phyloP scores from a whole-genome alignment of 2,329 filamentous ascomycete genomes.

The Biscogniauxia sp. region DNA sequence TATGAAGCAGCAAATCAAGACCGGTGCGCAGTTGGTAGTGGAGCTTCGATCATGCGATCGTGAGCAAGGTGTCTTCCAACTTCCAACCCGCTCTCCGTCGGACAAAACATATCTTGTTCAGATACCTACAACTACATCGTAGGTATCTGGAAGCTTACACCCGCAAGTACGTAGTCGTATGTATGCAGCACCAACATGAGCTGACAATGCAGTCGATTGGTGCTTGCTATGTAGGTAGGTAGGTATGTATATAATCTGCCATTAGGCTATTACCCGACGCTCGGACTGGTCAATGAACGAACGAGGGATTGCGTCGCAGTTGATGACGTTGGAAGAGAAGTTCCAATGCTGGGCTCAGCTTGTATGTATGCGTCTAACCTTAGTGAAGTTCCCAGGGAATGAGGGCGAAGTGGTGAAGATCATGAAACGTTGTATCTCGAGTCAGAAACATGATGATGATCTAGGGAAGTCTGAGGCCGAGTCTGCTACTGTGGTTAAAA shows the following conservation, averaged over 20 bases:
- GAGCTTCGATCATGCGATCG: not conserved
- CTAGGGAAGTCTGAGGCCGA: too few species aligned
- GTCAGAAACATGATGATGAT: not conserved
- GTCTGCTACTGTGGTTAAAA: not conserved
- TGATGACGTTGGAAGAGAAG: not conserved
- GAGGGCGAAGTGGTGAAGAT: slow-evolving; percentile 6
- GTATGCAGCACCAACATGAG: not conserved
- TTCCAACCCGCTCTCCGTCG: not conserved
- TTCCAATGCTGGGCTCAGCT: not conserved
- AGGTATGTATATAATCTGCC: not conserved
- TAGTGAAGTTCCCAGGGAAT: slow-evolving; percentile 4
- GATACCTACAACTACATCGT: not conserved
- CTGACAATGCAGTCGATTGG: not conserved
- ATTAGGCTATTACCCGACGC: not conserved
- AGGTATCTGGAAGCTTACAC: too few species aligned
- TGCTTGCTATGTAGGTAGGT: not conserved
- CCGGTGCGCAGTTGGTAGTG: not conserved
- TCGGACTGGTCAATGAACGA: not conserved
- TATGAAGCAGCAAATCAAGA: not conserved
- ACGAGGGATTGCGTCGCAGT: not conserved
- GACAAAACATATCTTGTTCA: not conserved
- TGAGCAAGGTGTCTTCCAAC: not conserved
- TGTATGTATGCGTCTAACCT: slow-evolving; percentile 5
- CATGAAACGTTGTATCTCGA: slow-evolving; percentile 21
- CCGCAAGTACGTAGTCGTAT: too few species aligned